Conservation (phyloP, 2,329 filamentous ascomycete species). For the Grosmannia serpens region DNA sequence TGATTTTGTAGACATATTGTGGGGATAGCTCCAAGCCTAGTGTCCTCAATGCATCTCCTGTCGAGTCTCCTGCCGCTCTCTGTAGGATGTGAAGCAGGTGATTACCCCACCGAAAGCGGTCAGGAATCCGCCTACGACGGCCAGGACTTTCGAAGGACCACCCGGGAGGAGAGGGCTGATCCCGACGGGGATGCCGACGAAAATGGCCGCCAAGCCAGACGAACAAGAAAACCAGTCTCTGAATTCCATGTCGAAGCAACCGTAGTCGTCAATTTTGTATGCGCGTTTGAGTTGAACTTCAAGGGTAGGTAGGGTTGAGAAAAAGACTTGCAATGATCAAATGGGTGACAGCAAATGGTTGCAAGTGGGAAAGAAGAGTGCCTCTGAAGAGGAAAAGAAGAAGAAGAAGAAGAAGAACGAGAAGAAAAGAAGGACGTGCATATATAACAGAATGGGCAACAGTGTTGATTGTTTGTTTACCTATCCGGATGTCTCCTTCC, state of each 20-base stretch:
- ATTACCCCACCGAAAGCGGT: not conserved
- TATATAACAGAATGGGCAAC: not conserved
- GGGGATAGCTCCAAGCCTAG: too few relatives aligned
- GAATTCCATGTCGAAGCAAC: not conserved
- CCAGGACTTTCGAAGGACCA: not conserved
- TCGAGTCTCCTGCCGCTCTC: not conserved
- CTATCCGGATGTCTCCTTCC: not conserved
- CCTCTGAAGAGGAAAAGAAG: not conserved
- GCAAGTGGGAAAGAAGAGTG: not conserved
- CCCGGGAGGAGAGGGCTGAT: not conserved
- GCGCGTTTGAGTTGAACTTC: not conserved
- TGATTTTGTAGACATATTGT: too few relatives aligned
- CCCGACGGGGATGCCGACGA: not conserved
- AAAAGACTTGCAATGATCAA: not conserved
- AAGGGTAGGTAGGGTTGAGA: not conserved
- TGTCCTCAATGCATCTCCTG: too few relatives aligned
- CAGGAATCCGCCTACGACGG: not conserved
- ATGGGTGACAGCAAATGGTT: not conserved
- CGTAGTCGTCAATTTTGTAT: not conserved
- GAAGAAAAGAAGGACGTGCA: not conserved
- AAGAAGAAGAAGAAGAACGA: not conserved
- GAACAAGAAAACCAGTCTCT: not conserved
- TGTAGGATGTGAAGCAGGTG: not conserved
- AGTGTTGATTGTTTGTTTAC: not conserved
- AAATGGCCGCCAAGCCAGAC: not conserved